Evolutionary conservation across 768 basidiomycete species (phyloP).

Genomic region (Collybiopsis confluens): DNA sequence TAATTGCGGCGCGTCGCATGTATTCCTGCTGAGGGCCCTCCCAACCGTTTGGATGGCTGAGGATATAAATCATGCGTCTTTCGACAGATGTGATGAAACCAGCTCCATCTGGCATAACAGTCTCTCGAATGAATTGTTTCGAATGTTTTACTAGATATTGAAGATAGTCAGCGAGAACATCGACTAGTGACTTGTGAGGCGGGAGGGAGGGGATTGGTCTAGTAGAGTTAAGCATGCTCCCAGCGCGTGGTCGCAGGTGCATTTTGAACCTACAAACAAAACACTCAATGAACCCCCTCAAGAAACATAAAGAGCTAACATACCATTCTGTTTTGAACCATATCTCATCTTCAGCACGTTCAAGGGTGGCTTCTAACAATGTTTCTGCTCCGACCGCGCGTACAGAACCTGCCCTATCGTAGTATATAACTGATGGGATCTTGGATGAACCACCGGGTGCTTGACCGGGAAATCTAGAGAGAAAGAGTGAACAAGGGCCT

Average conservation of each 20-base stretch:
- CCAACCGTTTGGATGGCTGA: conserved; percentile 67
- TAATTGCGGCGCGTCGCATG: conserved; percentile 50
- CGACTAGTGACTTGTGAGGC: conserved; percentile 30
- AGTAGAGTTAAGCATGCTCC: conserved; percentile 11
- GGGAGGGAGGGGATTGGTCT: conserved; percentile 36
- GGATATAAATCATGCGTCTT: conserved; percentile 41
- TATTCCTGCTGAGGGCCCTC: conserved; percentile 53
- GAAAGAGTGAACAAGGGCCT: neutral
- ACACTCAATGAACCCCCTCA: no score
- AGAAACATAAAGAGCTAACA: no score
- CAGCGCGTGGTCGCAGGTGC: conserved; percentile 28
- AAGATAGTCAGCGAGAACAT: conserved; percentile 49
- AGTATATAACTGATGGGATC: conserved; percentile 45
- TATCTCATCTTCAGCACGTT: conserved; percentile 36
- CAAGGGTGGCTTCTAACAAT: conserved; percentile 26
- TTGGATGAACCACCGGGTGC: conserved; percentile 44
- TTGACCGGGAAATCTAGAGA: conserved; percentile 40
- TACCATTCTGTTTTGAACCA: conserved; percentile 46
- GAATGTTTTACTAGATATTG: conserved; percentile 42
- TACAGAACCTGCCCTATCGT: conserved; percentile 34
- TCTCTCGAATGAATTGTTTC: conserved; percentile 42
- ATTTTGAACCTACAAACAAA: conserved; percentile 36
- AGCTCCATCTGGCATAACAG: conserved; percentile 36
- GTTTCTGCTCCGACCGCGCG: conserved; percentile 45
- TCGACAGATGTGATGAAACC: conserved; percentile 43